phyloP scores from a whole-genome alignment of 2,329 filamentous ascomycete species.

The Neurospora sp. region DNA sequence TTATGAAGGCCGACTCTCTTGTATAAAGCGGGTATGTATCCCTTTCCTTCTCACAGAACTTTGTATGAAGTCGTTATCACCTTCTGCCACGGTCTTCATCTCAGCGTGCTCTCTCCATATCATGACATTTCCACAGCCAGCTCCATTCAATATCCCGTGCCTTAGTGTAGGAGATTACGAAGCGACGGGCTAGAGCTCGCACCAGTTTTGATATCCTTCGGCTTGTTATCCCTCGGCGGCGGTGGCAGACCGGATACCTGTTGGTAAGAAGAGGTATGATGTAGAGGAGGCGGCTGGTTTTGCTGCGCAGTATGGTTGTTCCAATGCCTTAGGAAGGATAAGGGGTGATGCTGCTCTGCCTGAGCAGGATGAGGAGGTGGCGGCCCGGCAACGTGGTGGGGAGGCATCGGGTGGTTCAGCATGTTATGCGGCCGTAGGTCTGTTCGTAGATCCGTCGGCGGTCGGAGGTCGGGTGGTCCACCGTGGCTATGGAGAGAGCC shows the following conservation, averaged over 20 bases:
- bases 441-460: neutral
- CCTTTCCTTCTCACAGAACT: neutral
- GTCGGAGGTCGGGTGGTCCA: constrained; percentile 23
- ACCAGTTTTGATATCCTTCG: constrained; percentile 34
- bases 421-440: constrained; percentile 7
- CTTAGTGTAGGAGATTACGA: constrained; percentile 49
- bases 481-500: constrained; percentile 17
- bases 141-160: neutral
- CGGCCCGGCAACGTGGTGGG: constrained; percentile 4
- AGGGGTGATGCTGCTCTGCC: constrained; percentile 3
- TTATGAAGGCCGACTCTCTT: neutral
- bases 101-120: neutral
- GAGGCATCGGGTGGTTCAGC: constrained; percentile 10
- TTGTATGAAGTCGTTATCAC: neutral
- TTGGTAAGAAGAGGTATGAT: constrained; percentile 23
- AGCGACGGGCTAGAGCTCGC: constrained; percentile 70
- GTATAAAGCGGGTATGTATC: neutral
- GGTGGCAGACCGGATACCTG: constrained; percentile 13
- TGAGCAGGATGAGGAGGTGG: neutral
- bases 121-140: neutral
- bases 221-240: constrained; percentile 3
- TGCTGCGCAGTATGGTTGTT: constrained; percentile 3
- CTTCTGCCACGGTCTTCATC: neutral
- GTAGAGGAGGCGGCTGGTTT: constrained; percentile 14
- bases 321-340: constrained; percentile 13